Percentiles rank a stretch among this genome's conserved stretches.
Conservation (phyloP, 768 basidiomycete species). For the Cystofilobasidium bisporidii region DNA sequence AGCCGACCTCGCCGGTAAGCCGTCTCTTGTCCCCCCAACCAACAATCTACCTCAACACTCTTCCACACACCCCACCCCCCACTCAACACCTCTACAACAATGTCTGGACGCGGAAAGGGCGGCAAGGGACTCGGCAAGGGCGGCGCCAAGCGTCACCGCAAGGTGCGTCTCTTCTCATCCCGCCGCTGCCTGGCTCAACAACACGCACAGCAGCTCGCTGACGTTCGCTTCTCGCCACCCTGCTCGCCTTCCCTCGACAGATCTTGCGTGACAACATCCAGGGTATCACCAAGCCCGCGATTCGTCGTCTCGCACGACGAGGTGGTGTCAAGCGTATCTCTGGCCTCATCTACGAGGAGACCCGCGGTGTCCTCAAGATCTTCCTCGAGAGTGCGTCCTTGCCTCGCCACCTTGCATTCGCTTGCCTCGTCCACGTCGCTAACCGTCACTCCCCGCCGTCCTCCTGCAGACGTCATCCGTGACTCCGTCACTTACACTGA, state of each 20-base stretch:
- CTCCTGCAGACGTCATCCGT: conserved; percentile 59
- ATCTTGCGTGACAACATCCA: conserved; percentile 38
- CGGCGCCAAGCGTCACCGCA: conserved; percentile 86
- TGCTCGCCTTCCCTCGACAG: background rate
- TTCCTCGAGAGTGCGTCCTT: conserved; percentile 58
- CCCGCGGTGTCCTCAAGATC: conserved; percentile 86
- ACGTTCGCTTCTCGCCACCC: background rate
- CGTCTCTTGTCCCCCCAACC: too few species aligned
- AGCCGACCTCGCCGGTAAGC: too few species aligned
- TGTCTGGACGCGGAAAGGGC: conserved; percentile 95
- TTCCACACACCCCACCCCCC: conserved; percentile 25
- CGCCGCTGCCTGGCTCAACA: background rate
- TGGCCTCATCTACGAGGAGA: conserved; percentile 82
- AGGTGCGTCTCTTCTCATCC: conserved; percentile 64
- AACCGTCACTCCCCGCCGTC: background rate
- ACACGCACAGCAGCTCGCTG: too few species aligned
- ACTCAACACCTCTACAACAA: conserved; percentile 41
- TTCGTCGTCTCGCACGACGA: conserved; percentile 86
- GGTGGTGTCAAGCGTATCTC: conserved; percentile 93
- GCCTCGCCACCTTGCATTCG: background rate
- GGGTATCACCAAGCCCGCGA: conserved; percentile 83
- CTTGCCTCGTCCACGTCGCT: background rate
- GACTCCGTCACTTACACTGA: conserved; percentile 98
- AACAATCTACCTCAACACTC: too few species aligned
- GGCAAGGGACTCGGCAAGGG: conserved; percentile 93